Evolutionary conservation across 2,329 filamentous ascomycete genomes (phyloP).

Genomic region (Aspergillus fischeri): DNA sequence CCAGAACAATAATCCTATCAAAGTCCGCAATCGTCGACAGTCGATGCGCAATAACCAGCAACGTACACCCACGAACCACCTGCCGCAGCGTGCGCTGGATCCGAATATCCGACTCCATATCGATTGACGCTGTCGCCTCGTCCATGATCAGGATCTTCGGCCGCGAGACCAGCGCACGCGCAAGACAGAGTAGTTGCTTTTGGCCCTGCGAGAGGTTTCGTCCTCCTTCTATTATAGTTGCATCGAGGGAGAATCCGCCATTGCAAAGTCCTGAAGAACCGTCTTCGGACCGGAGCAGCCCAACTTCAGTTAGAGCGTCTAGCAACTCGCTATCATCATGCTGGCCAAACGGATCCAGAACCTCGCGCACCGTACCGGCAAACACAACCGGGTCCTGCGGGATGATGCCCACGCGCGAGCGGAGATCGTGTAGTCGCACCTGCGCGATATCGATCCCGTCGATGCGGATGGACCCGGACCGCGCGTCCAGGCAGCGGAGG

Average conservation of each 20-base stretch:
- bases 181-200: constrained; percentile 25
- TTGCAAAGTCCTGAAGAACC: no score
- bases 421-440: constrained; percentile 64
- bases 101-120: constrained; percentile 69
- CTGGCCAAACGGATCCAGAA: constrained; percentile 70
- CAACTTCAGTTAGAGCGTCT: no score
- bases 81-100: constrained; percentile 71
- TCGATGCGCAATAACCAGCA: constrained; percentile 58
- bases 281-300: no score
- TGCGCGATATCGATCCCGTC: constrained; percentile 72
- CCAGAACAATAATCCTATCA: constrained; percentile 68
- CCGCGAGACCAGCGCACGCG: constrained; percentile 56
- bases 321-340: constrained; percentile 61
- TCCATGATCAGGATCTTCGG: constrained; percentile 77
- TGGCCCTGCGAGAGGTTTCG: constrained; percentile 51
- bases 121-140: constrained; percentile 74
- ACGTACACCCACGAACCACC: constrained; percentile 57
- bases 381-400: constrained; percentile 78
- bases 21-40: constrained; percentile 66
- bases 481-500: constrained; percentile 71
- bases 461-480: constrained; percentile 62
- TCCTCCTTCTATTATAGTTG: constrained; percentile 66
- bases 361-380: constrained; percentile 69
- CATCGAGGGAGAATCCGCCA: neutral
- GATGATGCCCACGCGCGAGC: constrained; percentile 70